phyloP scores from a whole-genome alignment of 495 filamentous ascomycete species.

The Parathielavia appendiculata region DNA sequence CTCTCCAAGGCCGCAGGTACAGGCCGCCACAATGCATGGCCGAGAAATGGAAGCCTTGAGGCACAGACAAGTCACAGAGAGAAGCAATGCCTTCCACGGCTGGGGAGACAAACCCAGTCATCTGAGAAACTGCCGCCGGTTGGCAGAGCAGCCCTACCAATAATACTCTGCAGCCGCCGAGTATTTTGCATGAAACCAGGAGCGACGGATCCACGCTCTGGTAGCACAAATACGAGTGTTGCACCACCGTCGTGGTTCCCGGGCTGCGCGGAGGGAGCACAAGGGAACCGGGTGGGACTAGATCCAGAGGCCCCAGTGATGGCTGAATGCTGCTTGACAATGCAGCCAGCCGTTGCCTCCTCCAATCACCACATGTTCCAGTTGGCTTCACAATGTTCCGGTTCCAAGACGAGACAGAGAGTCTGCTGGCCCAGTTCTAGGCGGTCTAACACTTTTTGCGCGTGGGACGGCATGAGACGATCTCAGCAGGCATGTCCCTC shows the following conservation, averaged over 20 bases:
- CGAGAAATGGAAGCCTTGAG: background rate
- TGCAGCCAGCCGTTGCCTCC: conserved; percentile 14
- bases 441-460: no score
- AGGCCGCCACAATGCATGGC: background rate
- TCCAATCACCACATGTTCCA: conserved; percentile 10
- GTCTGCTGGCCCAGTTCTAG: no score
- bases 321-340: conserved; percentile 3
- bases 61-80: background rate
- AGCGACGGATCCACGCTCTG: background rate
- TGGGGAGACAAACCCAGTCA: background rate
- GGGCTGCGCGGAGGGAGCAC: conserved; percentile 9
- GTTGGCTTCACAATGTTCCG: background rate
- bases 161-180: background rate
- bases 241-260: conserved; percentile 11
- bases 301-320: conserved; percentile 16
- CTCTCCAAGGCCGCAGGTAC: background rate
- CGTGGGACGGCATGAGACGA: background rate
- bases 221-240: conserved; percentile 20
- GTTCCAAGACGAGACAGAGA: background rate
- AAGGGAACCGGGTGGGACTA: conserved; percentile 3
- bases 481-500: no score
- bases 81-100: background rate
- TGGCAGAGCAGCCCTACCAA: background rate
- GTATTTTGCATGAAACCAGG: conserved; percentile 1
- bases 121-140: background rate